A percentile compares a stretch with the other conserved stretches of the same genome.
These are phyloP conservation scores for Neonectria coccinea DNA, from an alignment of 2,329 filamentous ascomycete species.

Conservation along the genomic window DNA sequence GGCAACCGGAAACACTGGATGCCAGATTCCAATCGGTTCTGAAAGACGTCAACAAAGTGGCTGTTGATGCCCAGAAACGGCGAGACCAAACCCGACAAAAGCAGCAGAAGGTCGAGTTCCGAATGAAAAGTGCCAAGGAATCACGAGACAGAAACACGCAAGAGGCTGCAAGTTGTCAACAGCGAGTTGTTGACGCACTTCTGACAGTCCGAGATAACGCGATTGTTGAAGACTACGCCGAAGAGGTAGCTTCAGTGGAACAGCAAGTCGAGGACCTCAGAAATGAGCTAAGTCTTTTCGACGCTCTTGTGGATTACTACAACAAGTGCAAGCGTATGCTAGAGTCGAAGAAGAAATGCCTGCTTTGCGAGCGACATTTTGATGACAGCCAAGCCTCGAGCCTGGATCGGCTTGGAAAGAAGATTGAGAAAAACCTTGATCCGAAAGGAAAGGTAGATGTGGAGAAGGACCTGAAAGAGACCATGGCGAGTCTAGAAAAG, in stretches of 20 bases:
- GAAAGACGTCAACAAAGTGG: slow-evolving; percentile 65
- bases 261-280: slow-evolving; percentile 71
- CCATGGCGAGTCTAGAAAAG: slow-evolving; percentile 63
- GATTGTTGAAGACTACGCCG: slow-evolving; percentile 65
- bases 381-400: slow-evolving; percentile 67
- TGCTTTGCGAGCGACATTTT: slow-evolving; percentile 80
- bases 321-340: slow-evolving; percentile 73
- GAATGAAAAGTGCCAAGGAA: slow-evolving; percentile 73
- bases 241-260: slow-evolving; percentile 62
- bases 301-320: slow-evolving; percentile 78
- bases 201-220: slow-evolving; percentile 57
- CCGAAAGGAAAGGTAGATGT: slow-evolving; percentile 72
- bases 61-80: slow-evolving; percentile 74
- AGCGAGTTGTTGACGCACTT: slow-evolving; percentile 64
- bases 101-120: slow-evolving; percentile 80
- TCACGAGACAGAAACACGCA: slow-evolving; percentile 72
- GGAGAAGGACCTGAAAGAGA: slow-evolving; percentile 69
- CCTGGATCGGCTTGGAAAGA: slow-evolving; percentile 71
- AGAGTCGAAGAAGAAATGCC: slow-evolving; percentile 77
- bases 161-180: slow-evolving; percentile 72
- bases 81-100: slow-evolving; percentile 79
- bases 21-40: slow-evolving; percentile 74
- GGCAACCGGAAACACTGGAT: slow-evolving; percentile 79
- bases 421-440: slow-evolving; percentile 72
- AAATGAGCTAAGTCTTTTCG: slow-evolving; percentile 76